Percentiles rank a stretch among this genome's conserved stretches.
phyloP scores from a whole-genome alignment of 208 protist genomes.

The Naegleria lovaniensis region DNA sequence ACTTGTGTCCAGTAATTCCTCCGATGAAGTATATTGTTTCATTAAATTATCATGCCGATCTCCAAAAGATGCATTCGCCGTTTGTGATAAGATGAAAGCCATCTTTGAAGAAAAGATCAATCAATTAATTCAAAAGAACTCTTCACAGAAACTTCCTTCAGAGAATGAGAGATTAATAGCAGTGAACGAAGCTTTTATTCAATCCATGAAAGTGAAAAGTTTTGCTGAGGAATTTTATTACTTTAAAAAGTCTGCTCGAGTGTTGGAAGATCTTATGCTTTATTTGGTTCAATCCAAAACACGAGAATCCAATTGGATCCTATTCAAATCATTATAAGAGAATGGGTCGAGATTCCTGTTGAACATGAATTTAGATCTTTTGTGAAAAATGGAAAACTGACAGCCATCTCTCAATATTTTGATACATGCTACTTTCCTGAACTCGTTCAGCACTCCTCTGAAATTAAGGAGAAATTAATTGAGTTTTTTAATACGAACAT shows the following conservation, averaged over 20 bases:
- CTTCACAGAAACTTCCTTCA: not conserved
- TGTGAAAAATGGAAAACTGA: not conserved
- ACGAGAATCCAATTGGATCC: not conserved
- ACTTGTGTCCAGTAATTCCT: not conserved
- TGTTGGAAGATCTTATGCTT: not conserved
- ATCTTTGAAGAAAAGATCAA: not conserved
- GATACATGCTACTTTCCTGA: not conserved
- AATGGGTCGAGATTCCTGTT: not conserved
- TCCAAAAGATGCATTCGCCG: not conserved
- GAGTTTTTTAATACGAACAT: not conserved
- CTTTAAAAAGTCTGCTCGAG: not conserved
- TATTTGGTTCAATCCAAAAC: not conserved
- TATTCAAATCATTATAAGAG: not conserved
- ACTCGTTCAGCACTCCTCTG: not conserved
- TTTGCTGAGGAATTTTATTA: not conserved
- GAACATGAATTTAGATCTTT: conserved; percentile 3
- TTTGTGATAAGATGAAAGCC: not conserved
- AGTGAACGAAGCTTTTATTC: not conserved
- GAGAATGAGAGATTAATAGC: not conserved
- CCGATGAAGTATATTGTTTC: not conserved
- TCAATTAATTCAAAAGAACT: not conserved
- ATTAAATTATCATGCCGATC: not conserved
- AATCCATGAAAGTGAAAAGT: not conserved
- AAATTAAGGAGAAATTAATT: not conserved
- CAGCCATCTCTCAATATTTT: conserved; percentile 1